phyloP scores from a whole-genome alignment of 345 rosid species.

The Eucalyptus decipiens region DNA sequence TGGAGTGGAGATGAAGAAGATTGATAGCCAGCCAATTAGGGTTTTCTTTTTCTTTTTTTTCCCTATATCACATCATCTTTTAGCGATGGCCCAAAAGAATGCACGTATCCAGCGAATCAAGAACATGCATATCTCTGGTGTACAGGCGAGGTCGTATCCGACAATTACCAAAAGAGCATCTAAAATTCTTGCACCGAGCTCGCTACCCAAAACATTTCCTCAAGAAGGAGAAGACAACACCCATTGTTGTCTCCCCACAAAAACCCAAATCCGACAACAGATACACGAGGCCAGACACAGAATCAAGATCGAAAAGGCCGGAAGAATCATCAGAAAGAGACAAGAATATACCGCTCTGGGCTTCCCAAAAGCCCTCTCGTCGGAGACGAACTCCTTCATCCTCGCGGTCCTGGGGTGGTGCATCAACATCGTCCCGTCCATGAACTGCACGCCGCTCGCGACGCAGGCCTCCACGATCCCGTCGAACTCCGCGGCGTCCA shows the following conservation, averaged over 20 bases:
- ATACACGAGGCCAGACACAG: not conserved
- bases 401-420: slow-evolving; percentile 52
- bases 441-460: slow-evolving; percentile 52
- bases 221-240: not conserved
- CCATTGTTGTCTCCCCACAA: not conserved
- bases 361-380: slow-evolving; percentile 42
- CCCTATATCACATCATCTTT: not conserved
- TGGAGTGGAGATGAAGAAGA: not conserved
- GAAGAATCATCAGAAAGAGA: not conserved
- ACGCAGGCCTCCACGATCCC: slow-evolving; percentile 49
- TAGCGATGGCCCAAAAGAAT: not conserved
- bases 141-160: not conserved
- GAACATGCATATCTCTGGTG: not conserved
- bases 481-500: slow-evolving; percentile 48
- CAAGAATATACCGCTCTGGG: slow-evolving; percentile 28
- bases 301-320: not conserved
- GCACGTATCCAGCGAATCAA: not conserved
- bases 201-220: not conserved
- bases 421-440: slow-evolving; percentile 95
- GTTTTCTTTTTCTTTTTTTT: not conserved
- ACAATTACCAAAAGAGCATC: not conserved
- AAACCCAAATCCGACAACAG: not conserved
- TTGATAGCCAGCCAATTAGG: not conserved
- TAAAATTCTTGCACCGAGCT: not conserved
- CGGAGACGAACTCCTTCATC: slow-evolving; percentile 38